Evolutionary conservation across 768 basidiomycete genomes (phyloP), one percentile per base, ranked within the genome.

Genomic region (Tricholoma saponaceum): DNA sequence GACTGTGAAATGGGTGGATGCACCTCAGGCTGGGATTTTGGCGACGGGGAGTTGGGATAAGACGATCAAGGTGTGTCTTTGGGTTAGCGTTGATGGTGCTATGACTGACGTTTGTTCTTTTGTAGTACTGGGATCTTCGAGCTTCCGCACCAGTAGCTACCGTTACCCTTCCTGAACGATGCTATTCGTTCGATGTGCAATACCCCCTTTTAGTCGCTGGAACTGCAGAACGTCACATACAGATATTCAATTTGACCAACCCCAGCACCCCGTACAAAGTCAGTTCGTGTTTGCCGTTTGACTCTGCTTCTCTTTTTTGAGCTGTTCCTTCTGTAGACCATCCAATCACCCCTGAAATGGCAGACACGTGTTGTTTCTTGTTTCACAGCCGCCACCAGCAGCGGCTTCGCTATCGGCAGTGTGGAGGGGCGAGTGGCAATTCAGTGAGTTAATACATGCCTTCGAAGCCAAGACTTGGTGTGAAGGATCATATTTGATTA

Each of bases 11-110:
- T 95, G 89, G 85, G 78, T 93, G 53, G 89, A 95, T 60, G 82
- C 87, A 5, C 85, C 84, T 20, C 83, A 82, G 60, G 82, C 82
- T 33, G 84, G 90, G 13, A 85, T 95, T 60, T 77, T 95, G 18
- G 92, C 87, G 12, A 98, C 96, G 1, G 97, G 95, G 9, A 94
- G 93, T 54, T 99, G 97, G 97, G 96, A 99, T 72, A 96, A 96
- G 74, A 96, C 92, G 1, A 73, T 98, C 68, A 96, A 95, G 80
- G 95, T 95, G 62, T 55, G 74, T 66, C 2, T 59, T 61, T 54
- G n/a, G n/a, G 39, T 51, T 54, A 0, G 6, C 1, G 18, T 22
- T 49, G 44, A 51, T 58, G 30, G 30, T 52, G n/a, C 23, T 32
- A 39, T 49, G 41, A 52, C 22, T 54, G 37, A 46, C 23, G 23